Conservation (phyloP, 192 early-diverging fungal genomes). For the Coemansia sp. region DNA sequence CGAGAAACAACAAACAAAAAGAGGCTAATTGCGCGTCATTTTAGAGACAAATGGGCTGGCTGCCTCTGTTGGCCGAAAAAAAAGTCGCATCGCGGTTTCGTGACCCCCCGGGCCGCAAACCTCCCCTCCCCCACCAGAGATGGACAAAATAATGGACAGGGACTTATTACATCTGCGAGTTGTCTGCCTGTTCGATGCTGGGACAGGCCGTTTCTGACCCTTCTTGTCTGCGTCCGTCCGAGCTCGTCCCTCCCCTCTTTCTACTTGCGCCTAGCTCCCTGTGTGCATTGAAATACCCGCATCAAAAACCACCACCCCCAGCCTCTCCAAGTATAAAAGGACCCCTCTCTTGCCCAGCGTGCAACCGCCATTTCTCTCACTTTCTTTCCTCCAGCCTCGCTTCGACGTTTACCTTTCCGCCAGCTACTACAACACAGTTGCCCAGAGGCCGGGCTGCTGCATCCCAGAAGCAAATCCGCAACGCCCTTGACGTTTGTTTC, state of each 20-base stretch:
- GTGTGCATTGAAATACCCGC: slow-evolving; percentile 8
- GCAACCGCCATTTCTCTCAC: background rate
- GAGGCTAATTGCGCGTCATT: too few relatives aligned
- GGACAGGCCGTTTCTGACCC: slow-evolving; percentile 7
- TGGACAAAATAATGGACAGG: slow-evolving; percentile 3
- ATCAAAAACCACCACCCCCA: background rate
- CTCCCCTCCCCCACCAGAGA: background rate
- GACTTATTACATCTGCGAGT: slow-evolving; percentile 9
- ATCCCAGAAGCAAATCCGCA: too few relatives aligned
- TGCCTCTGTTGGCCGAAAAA: too few relatives aligned
- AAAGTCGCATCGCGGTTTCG: too few relatives aligned
- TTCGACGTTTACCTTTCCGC: too few relatives aligned
- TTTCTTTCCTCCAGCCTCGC: background rate
- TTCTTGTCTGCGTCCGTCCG: slow-evolving; percentile 10
- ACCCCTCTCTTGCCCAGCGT: background rate
- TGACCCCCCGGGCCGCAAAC: too few relatives aligned
- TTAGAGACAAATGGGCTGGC: background rate
- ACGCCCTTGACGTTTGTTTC: too few relatives aligned
- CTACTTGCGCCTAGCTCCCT: background rate
- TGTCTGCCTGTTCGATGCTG: slow-evolving; percentile 14
- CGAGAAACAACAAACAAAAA: too few relatives aligned
- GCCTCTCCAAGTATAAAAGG: slow-evolving; percentile 8
- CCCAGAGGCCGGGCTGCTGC: too few relatives aligned
- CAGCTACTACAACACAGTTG: too few relatives aligned
- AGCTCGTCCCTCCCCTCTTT: slow-evolving; percentile 4